Percentiles rank a stretch among this genome's conserved stretches.
Evolutionary conservation across 176 grass and related monocot genomes (phyloP).

Genomic region (Saccharum spontaneum): DNA sequence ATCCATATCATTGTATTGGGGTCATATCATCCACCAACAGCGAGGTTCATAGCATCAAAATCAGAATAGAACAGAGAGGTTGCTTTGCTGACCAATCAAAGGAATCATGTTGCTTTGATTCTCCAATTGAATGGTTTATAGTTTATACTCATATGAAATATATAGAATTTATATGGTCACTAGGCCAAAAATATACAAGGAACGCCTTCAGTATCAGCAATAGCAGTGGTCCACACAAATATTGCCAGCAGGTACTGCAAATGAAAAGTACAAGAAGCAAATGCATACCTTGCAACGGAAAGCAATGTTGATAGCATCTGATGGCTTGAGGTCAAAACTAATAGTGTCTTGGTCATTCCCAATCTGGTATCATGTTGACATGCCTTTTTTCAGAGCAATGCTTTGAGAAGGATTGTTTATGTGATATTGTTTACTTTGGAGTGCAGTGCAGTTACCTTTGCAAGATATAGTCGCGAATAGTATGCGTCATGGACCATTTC

Average conservation of each 20-base stretch:
- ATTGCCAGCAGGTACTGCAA: not conserved
- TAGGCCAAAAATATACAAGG: not conserved
- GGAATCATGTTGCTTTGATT: constrained; percentile 20
- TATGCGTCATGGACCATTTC: constrained; percentile 85
- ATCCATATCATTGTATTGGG: not conserved
- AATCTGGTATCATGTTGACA: constrained; percentile 36
- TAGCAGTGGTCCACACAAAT: not conserved
- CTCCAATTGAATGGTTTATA: not conserved
- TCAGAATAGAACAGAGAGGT: not conserved
- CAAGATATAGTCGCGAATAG: constrained; percentile 82
- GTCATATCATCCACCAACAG: not conserved
- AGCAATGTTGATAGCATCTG: constrained; percentile 98
- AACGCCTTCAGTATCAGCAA: constrained; percentile 10
- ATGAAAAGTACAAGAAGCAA: constrained; percentile 18
- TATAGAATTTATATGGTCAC: not conserved
- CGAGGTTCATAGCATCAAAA: constrained; percentile 15
- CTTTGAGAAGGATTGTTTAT: not conserved
- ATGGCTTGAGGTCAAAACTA: constrained; percentile 79
- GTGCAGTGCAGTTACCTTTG: constrained; percentile 58
- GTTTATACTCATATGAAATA: not conserved
- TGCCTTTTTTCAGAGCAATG: constrained; percentile 4
- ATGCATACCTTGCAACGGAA: constrained; percentile 90
- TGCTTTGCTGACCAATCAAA: constrained; percentile 1
- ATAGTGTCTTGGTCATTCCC: constrained; percentile 74
- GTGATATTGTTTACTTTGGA: not conserved